These are phyloP conservation scores for Pseudocercospora cruenta DNA, from an alignment of 2,329 filamentous ascomycete species.

Conservation along the genomic window DNA sequence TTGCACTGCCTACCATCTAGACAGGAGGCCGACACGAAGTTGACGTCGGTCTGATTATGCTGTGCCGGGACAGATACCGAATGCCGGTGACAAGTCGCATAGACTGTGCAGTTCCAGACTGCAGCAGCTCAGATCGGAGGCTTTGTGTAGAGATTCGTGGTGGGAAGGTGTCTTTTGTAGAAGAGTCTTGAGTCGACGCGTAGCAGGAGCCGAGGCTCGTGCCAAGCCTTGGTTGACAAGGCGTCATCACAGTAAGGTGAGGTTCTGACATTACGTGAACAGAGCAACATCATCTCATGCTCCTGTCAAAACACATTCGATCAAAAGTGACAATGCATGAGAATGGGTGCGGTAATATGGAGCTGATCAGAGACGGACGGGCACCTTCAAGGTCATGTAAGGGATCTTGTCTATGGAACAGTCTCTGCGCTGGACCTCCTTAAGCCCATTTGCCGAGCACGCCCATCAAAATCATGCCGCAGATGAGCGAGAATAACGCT, in stretches of 20 bases:
- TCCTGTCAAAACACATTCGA: too few species aligned
- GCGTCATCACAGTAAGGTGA: background rate
- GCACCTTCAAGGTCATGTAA: background rate
- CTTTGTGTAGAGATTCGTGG: background rate
- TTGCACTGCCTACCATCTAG: background rate
- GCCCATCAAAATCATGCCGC: constrained; percentile 26
- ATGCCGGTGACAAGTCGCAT: background rate
- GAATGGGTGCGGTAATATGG: background rate
- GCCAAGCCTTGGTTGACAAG: background rate
- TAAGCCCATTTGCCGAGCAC: constrained; percentile 31
- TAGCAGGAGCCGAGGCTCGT: background rate
- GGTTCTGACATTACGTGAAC: too few species aligned
- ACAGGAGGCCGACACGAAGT: background rate
- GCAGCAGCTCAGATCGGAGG: background rate
- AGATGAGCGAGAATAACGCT: constrained; percentile 16
- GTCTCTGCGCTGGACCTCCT: background rate
- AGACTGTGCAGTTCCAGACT: background rate
- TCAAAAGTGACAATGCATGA: too few species aligned
- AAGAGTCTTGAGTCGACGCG: background rate
- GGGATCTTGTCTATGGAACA: background rate
- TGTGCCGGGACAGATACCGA: background rate
- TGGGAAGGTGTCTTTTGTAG: background rate
- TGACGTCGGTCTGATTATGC: background rate
- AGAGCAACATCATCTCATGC: too few species aligned
- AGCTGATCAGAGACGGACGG: background rate